These are phyloP conservation scores for Aspergillus persii DNA, from an alignment of 2,329 filamentous ascomycete genomes.

Conservation along the genomic window DNA sequence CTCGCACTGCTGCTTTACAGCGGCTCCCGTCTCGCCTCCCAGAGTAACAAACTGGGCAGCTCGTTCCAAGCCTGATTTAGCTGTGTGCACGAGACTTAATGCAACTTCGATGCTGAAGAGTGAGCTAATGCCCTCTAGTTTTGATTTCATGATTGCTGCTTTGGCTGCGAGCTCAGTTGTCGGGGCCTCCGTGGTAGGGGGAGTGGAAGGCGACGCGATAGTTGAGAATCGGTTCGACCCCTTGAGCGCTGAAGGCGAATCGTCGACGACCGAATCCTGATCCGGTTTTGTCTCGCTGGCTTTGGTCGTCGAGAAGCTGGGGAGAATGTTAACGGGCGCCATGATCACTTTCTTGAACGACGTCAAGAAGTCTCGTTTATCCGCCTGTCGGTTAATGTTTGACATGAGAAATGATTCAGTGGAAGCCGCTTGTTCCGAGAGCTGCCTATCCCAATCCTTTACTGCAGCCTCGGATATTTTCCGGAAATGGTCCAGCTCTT, in stretches of 20 bases:
- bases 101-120: slow-evolving; percentile 97
- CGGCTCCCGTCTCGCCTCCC: slow-evolving; percentile 74
- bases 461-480: slow-evolving; percentile 74
- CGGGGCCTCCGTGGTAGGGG: slow-evolving; percentile 63
- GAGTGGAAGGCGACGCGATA: slow-evolving; percentile 32
- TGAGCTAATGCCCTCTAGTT: slow-evolving; percentile 89
- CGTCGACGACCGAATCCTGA: slow-evolving; percentile 18
- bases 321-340: slow-evolving; percentile 93
- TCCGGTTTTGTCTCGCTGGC: slow-evolving; percentile 38
- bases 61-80: slow-evolving; percentile 83
- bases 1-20: slow-evolving; percentile 84
- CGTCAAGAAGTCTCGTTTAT: slow-evolving; percentile 92
- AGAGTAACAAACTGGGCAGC: slow-evolving; percentile 78
- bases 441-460: slow-evolving; percentile 81
- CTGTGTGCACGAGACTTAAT: slow-evolving; percentile 80
- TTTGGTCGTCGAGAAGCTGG: slow-evolving; percentile 66
- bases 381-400: slow-evolving; percentile 88
- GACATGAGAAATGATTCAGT: slow-evolving; percentile 95
- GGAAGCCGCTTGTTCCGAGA: slow-evolving; percentile 85
- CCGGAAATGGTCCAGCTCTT: slow-evolving; percentile 85
- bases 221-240: slow-evolving; percentile 39
- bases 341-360: slow-evolving; percentile 99
- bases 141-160: slow-evolving; percentile 93
- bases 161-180: slow-evolving; percentile 93
- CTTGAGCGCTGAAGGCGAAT: slow-evolving; percentile 24